Percentiles rank a stretch among this genome's conserved stretches.
These are phyloP conservation scores for Lactuca sativa DNA, from an alignment of 129 eudicot species.

Conservation along the genomic window DNA sequence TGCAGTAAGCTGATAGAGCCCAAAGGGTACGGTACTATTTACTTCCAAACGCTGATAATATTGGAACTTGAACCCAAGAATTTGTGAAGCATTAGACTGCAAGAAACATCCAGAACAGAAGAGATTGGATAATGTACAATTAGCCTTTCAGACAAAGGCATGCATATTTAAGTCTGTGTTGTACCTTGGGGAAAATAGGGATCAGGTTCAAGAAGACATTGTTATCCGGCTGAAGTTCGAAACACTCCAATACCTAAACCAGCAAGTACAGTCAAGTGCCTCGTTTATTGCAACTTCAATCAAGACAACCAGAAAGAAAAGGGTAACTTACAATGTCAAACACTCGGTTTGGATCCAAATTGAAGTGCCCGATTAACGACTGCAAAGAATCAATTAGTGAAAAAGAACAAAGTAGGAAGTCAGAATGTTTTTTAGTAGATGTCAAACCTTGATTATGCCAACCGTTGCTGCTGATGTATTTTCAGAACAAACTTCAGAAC, in stretches of 20 bases:
- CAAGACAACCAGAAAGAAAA: background rate
- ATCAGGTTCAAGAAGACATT: constrained; percentile 81
- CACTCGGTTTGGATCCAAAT: constrained; percentile 99
- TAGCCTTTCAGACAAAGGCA: constrained; percentile 10
- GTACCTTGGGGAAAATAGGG: constrained; percentile 97
- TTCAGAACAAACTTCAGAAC: constrained; percentile 59
- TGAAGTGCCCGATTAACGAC: constrained; percentile 98
- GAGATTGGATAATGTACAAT: background rate
- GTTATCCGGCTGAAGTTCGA: constrained; percentile 89
- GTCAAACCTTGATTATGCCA: constrained; percentile 90
- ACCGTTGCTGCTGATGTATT: constrained; percentile 81
- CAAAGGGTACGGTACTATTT: constrained; percentile 63
- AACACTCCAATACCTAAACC: constrained; percentile 90
- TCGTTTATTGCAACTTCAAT: background rate
- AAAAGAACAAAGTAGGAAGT: constrained; percentile 3
- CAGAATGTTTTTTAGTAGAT: constrained; percentile 1
- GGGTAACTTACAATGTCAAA: constrained; percentile 85
- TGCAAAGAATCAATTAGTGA: constrained; percentile 46
- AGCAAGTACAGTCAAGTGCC: constrained; percentile 9
- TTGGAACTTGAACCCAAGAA: constrained; percentile 95
- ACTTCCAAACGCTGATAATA: constrained; percentile 90
- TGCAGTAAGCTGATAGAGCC: constrained; percentile 94
- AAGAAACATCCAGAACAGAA: constrained; percentile 22
- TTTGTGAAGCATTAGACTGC: constrained; percentile 98
- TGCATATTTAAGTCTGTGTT: background rate